Conservation (phyloP, 257 asterid species). For the Salvia miltiorrhiza region DNA sequence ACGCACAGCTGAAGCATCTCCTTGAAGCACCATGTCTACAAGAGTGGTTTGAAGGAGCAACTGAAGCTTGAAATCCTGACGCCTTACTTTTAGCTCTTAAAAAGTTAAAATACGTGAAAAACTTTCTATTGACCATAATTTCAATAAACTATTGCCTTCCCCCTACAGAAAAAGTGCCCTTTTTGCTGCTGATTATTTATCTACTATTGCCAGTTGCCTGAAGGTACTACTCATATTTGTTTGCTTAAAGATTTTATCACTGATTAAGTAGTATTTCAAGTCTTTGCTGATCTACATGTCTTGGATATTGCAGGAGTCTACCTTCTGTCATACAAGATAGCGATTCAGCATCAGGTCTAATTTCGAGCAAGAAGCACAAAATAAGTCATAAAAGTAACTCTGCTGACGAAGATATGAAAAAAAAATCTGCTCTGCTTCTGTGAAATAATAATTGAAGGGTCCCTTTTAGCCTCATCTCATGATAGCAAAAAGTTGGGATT, state of each 20-base stretch:
- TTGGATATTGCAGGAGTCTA: slow-evolving; percentile 68
- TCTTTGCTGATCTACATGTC: slow-evolving; percentile 18
- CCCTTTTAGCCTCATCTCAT: slow-evolving; percentile 85
- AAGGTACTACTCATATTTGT: slow-evolving; percentile 50
- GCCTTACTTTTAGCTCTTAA: slow-evolving; percentile 83
- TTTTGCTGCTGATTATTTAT: slow-evolving; percentile 60
- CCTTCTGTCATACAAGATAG: slow-evolving; percentile 76
- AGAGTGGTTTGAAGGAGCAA: slow-evolving; percentile 80
- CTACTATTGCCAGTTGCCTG: slow-evolving; percentile 63
- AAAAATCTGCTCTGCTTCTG: slow-evolving; percentile 56
- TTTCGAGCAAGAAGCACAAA: slow-evolving; percentile 72
- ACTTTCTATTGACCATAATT: slow-evolving; percentile 42
- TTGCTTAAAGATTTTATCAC: neutral
- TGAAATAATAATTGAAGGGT: slow-evolving; percentile 78
- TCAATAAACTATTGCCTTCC: slow-evolving; percentile 75
- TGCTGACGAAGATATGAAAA: slow-evolving; percentile 66
- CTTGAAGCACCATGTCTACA: slow-evolving; percentile 83
- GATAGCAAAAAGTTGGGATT: slow-evolving; percentile 87
- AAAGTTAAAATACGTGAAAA: slow-evolving; percentile 68
- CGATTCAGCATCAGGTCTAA: slow-evolving; percentile 44
- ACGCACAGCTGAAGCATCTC: slow-evolving; percentile 55
- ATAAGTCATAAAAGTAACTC: slow-evolving; percentile 56
- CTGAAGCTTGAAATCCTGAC: slow-evolving; percentile 83
- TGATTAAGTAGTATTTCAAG: neutral
- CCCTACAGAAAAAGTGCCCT: slow-evolving; percentile 57